phyloP scores from a whole-genome alignment of 768 basidiomycete species.

The Coprinellus micaceus region DNA sequence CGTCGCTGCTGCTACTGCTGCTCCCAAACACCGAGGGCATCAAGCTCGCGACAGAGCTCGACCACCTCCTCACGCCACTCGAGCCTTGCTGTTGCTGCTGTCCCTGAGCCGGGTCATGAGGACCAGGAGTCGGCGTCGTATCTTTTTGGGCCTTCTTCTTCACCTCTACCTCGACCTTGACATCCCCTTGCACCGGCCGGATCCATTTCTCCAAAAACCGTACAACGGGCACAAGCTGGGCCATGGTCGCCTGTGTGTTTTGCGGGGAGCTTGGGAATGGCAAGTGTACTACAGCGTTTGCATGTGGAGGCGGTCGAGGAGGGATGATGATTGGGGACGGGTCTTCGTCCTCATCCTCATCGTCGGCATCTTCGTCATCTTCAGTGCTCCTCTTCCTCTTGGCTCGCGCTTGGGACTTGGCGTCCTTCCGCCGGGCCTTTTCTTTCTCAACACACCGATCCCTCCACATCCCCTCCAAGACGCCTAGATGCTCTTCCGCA shows the following conservation, averaged over 20 bases:
- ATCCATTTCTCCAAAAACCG: constrained; percentile 67
- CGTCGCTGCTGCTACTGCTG: not conserved
- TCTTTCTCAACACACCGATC: constrained; percentile 35
- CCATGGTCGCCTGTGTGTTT: constrained; percentile 50
- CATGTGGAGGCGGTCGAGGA: constrained; percentile 66
- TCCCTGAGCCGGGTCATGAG: not conserved
- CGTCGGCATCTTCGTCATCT: constrained; percentile 23
- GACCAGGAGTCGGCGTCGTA: not conserved
- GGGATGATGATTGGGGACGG: constrained; percentile 14
- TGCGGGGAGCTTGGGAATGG: constrained; percentile 71
- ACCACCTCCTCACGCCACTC: constrained; percentile 9
- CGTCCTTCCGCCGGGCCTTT: constrained; percentile 18
- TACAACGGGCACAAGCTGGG: constrained; percentile 58
- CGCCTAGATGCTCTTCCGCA: constrained; percentile 70
- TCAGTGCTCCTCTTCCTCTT: constrained; percentile 23
- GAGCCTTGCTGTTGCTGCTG: not conserved
- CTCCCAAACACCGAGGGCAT: constrained; percentile 8
- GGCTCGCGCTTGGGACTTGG: not conserved
- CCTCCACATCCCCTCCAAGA: constrained; percentile 66
- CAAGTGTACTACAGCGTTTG: constrained; percentile 67
- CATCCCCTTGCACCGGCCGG: constrained; percentile 33
- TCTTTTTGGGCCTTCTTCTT: constrained; percentile 10
- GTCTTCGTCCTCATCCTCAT: constrained; percentile 16
- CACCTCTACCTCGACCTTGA: constrained; percentile 8
- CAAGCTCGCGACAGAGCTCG: constrained; percentile 7